Evolutionary conservation across 768 basidiomycete species (phyloP), one percentile per base, ranked within the genome.

Genomic region (Kwoniella pini): DNA sequence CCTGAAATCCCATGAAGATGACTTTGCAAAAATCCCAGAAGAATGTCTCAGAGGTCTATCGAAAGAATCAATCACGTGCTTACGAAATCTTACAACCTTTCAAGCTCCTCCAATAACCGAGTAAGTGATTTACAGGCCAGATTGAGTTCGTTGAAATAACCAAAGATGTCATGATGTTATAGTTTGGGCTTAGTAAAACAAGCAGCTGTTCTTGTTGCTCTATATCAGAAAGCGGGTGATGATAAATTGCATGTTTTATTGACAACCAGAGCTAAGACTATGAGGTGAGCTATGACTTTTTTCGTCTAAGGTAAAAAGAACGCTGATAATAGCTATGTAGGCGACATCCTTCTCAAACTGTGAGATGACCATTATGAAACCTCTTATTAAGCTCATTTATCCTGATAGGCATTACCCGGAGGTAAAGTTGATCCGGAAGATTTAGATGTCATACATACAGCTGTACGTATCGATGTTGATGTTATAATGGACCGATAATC

Each of bases 181-280:
- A 9, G 13, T 60, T 69, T 57, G 21, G 68, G 68, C 2, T 28
- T 61, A 1, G 69, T 76, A 81, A 86, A 82, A 70, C 83, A 86
- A 12, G 90, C 86, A 4, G 89, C 89, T 7, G 90, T 94, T 0
- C 82, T 94, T 2, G 85, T 93, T 1, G 81, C 91, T 11, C 79
- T 95, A 0, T 94, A 86, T 63, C 88, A 93, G 74, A 79, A 83
- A n/a, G 82, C 80, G 3, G 87, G 84, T 17, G 77, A 65, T 13
- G 62, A 65, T n/a, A 58, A 83, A 43, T 79, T 93, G 5, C 84
- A 87, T 12, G 90, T 94, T 4, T 80, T 94, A 21, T 80, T 95
- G 54, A 95, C 92, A 0, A 95, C 92, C 3, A 84, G 92, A 10
- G 89, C 91, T 4, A 91, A 67, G 56, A 75, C 68, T 6, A 44